phyloP scores from a whole-genome alignment of 306 rosid species.

The Bauhinia variegata region DNA sequence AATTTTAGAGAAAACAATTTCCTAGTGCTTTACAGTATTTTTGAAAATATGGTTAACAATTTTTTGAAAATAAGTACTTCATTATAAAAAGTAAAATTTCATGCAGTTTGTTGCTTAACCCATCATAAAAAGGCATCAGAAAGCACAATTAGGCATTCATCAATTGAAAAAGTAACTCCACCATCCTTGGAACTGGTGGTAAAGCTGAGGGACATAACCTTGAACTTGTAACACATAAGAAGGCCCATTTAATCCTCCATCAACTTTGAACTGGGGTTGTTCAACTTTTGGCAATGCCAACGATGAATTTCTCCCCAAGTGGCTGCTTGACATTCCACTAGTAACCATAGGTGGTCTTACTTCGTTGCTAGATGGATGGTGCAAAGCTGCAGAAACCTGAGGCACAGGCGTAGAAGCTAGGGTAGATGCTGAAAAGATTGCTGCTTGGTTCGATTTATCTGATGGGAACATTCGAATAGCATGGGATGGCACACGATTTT shows the following conservation, averaged over 20 bases:
- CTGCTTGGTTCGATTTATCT: conserved; percentile 57
- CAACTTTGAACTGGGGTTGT: conserved; percentile 59
- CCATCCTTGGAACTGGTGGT: conserved; percentile 20
- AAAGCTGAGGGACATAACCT: conserved; percentile 54
- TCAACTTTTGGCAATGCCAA: conserved; percentile 64
- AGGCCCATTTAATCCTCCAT: conserved; percentile 71
- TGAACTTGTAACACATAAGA: conserved; percentile 66
- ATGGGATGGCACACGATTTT: conserved; percentile 59
- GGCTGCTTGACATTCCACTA: conserved; percentile 60
- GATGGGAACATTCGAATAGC: conserved; percentile 52
- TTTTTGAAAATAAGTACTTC: conserved; percentile 3
- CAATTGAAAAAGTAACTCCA: conserved; percentile 28
- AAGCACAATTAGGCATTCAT: conserved; percentile 13
- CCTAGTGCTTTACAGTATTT: conserved; percentile 7
- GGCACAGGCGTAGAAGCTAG: conserved; percentile 52
- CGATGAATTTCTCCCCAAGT: conserved; percentile 73
- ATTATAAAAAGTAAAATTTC: conserved; percentile 5
- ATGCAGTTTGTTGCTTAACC: not conserved
- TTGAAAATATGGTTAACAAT: not conserved
- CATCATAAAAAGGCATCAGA: conserved; percentile 7
- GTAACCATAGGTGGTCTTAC: conserved; percentile 57
- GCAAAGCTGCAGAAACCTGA: conserved; percentile 59
- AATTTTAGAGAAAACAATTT: conserved; percentile 2
- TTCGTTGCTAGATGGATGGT: conserved; percentile 64
- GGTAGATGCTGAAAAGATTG: conserved; percentile 48